A percentile compares a stretch with the other conserved stretches of the same genome.
These are phyloP conservation scores for Trichoderma koningii DNA, from an alignment of 2,329 filamentous ascomycete species.

Conservation along the genomic window DNA sequence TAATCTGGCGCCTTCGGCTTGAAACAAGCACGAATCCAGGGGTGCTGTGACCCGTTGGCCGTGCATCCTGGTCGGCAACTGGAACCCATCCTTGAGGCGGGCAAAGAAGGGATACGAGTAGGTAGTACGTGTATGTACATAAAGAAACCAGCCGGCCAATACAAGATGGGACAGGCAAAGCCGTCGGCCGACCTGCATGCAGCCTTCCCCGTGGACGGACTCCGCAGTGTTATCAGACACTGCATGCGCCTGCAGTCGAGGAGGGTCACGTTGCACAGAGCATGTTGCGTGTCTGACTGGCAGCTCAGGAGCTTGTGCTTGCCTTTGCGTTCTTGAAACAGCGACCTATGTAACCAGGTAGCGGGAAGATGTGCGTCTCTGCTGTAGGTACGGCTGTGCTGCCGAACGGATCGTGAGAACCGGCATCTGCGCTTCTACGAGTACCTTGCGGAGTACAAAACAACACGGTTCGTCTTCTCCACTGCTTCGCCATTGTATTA, in stretches of 20 bases:
- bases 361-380: background rate
- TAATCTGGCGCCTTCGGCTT: constrained; percentile 24
- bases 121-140: too few relatives aligned
- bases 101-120: background rate
- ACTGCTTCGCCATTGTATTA: background rate
- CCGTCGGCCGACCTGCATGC: background rate
- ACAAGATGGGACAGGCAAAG: too few relatives aligned
- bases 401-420: too few relatives aligned
- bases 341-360: too few relatives aligned
- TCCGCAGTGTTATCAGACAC: too few relatives aligned
- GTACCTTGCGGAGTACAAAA: background rate
- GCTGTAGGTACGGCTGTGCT: too few relatives aligned
- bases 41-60: constrained; percentile 7
- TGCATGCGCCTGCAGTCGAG: background rate
- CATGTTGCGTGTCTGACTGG: background rate
- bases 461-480: constrained; percentile 1
- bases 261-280: background rate
- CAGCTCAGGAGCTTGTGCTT: background rate
- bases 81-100: background rate
- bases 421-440: too few relatives aligned
- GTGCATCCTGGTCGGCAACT: background rate
- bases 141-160: background rate
- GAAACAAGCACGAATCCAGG: constrained; percentile 23
- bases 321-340: background rate
- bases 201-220: too few relatives aligned